Evolutionary conservation across 2,329 filamentous ascomycete species (phyloP), one percentile per base, ranked within the genome.

Genomic region (Aaosphaeria pasadenensis): DNA sequence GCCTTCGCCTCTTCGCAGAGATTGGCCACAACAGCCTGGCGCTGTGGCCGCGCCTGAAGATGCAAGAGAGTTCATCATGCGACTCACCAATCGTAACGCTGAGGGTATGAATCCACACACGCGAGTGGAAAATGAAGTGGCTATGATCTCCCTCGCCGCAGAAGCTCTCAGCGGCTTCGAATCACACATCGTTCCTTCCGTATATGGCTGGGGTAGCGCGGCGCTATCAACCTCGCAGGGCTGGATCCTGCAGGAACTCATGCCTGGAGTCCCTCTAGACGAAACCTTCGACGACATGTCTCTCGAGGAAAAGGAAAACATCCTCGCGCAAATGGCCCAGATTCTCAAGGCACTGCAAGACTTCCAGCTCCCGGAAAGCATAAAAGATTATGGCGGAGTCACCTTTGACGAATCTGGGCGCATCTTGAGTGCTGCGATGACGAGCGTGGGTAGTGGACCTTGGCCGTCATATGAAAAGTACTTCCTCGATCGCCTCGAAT

Each of bases 1-100:
- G 9, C 51, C 42, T 47, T 50, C 48, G 11, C 47, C 51, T n/a
- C 46, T 42, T 9, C n/a, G 9, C n/a, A 9, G 9, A 36, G 9
- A 9, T n/a, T 2, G 9, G 9, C 7, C 33, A 9, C 33, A 9
- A 9, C 33, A 36, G n/a, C 33, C 33, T 9, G 33, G 33, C 33
- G 7, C 9, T n/a, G 4, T n/a, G n/a, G 9, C 33, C 33, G n/a
- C n/a, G 7, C n/a, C 33, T n/a, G 9, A 9, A 9, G n/a, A 36
- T n/a, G n/a, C 33, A n/a, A 36, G 9, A 36, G n/a, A 9, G 9
- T 36, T 36, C 33, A 36, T 36, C n/a, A 36, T 36, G 33, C 33
- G 33, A 3, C 33, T 36, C 33, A n/a, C 33, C 2, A 36, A 36
- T 4, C 33, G 9, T 3, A 9, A 9, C 33, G n/a, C 33, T 4